Base-by-base conservation (phyloP, 2,329 filamentous ascomycete species). In the Chrysosphaeria jannelii region DNA sequence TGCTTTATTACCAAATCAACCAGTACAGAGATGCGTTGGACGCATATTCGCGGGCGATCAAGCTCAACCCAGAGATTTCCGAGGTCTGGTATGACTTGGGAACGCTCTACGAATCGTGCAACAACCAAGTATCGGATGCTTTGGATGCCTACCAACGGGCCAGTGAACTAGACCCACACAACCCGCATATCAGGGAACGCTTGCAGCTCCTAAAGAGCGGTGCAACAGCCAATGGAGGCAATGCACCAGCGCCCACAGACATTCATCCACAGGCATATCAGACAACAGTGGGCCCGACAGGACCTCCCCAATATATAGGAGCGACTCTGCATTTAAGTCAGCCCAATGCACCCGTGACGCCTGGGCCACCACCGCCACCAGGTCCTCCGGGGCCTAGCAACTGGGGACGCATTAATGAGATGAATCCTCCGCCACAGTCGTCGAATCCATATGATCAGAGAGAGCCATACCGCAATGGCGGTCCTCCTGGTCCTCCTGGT, bases 51-150 rank as follows among this genome's bases (percentile, higher is more conserved):
- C 72, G 85, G 29, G 85, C 85, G 21, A 97, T 93, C 36, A 70
- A 85, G 26, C 48, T 97, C 35, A 97, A 93, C 41, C 85, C 85
- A 5, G 91, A 89, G 51, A 93, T 97, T 32, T 91, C 79, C 2
- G 85, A 97, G 44, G 85, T 97, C 24, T 97, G 85, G 85, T 97
- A 93, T 44, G 85, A 97, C 44, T 53, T 97, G 19, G 85, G 85
- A 30, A 97, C 85, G 35, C 40, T 97, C 53, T 97, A 97, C 39
- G 85, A 97, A 44, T 90, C 78, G 13, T 97, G 85, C 46, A 93
- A 97, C 54, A 93, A 93, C 47, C 85, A 97, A 46, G 90, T 89
- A 28, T 75, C 67, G 24, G 85, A 97, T 50, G 85, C 85, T 1
- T 56, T 93, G 21, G 85, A 97, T 43, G 85, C 85, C 5, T 97